Base-by-base conservation (phyloP, 1,139 yeast species). In the Geotrichum bryndzae region DNA sequence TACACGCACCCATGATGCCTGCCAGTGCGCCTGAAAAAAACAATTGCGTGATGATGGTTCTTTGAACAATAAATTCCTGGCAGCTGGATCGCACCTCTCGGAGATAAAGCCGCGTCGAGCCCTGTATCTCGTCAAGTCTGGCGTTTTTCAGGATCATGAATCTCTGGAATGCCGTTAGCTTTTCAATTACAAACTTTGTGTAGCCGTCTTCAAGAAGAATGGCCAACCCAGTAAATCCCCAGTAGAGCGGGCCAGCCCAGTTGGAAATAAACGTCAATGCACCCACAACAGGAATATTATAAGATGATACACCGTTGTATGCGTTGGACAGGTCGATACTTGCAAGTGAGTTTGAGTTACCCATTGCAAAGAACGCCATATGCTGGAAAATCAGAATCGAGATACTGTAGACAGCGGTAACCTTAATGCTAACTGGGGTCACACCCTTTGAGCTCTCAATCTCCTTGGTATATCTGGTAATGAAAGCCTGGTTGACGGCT, bases 341-440 rank as follows among this genome's bases (percentile, higher is more conserved):
- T 0, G 97, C 95, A 68, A 94, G 80, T 57, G 96, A 91, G 70
- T 94, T 94, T 0, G 98, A 91, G 61, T 90, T 90, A 0, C 98
- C 98, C 75, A 88, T 81, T 13, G 90, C 89, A 76, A 90, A 94
- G 71, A 92, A 94, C 0, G 94, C 78, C 56, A 90, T 77, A 67
- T 90, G 86, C 71, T 91, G 96, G 56, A 90, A 68, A 7, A 82
- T 64, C 10, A 76, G 60, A 2, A 69, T 66, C 41, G 74, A 65
- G 8, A 75, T 64, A 25, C 69, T 63, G 46, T 68, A 61, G 22
- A 68, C 61, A 1, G 70, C 64, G n/a, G 68, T 66, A 31, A 52
- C 62, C 54, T 58, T 51, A 29, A 33, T 61, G 55, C 58, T 65
- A 62, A 48, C 45, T 27, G 45, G 33, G 15, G 54, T 57, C 23